Base-by-base conservation (phyloP, 306 rosid genomes). In the Comarum palustre region DNA sequence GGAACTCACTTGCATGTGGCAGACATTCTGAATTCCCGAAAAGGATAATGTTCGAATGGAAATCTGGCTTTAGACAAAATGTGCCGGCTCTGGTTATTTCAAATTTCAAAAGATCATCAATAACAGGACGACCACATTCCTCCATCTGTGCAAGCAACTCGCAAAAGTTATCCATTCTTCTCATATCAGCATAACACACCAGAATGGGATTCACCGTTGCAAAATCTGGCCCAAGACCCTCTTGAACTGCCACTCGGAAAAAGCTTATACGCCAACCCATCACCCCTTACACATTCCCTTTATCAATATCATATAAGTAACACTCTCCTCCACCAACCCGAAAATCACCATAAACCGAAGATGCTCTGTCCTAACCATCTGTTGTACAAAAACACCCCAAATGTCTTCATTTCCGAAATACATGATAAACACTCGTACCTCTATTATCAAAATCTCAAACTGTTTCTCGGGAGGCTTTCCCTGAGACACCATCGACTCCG, bases 231-330 rank as follows among this genome's bases (percentile, higher is more conserved):
- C 81, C 86, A 66, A 89, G 85, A 72, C 78, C 97, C 76, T 88
- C 96, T 51, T 73, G 80, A 64, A 91, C 38, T 5, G 78, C 83
- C 32, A 84, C 77, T 68, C 52, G 84, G 72, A n/a, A 93, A 91
- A 80, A 93, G 87, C 81, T 82, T 93, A 68, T 76, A 66, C 32
- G n/a, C n/a, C n/a, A n/a, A n/a, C n/a, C n/a, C n/a, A n/a, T n/a
- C n/a, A n/a, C n/a, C n/a, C n/a, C 71, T 82, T 87, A 57, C 96
- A 93, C 73, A 90, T 39, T 11, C 94, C 94, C 82, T 93, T 93
- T 0, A 87, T 82, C 90, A 93, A 81, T 62, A 90, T 75, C 94
- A 91, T 93, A 42, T 79, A 91, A 34, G 97, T 93, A 38, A 91
- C 81, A 22, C 84, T 84, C 86, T 89, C 97, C 76, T 90, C 98